These are phyloP conservation scores for Crucihimalaya himalaica DNA, from an alignment of 345 rosid genomes.

Conservation along the genomic window DNA sequence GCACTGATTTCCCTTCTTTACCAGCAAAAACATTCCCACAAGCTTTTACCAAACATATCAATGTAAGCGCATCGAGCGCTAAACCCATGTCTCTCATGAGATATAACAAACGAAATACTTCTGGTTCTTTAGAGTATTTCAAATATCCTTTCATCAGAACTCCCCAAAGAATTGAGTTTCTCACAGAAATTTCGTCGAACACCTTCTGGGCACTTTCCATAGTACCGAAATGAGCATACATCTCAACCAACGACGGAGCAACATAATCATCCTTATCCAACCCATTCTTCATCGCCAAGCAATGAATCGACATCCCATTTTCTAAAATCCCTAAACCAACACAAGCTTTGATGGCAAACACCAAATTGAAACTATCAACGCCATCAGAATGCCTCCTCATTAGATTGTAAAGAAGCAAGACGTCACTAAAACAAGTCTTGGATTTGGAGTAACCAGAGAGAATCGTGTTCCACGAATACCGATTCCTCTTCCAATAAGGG, in stretches of 20 bases:
- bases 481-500: constrained; percentile 29
- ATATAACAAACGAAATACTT: constrained; percentile 47
- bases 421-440: constrained; percentile 26
- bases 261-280: constrained; percentile 46
- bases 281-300: constrained; percentile 44
- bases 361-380: constrained; percentile 54
- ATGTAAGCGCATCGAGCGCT: constrained; percentile 39
- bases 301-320: constrained; percentile 42
- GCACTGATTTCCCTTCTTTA: constrained; percentile 52
- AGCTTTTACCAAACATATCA: constrained; percentile 49
- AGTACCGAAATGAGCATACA: constrained; percentile 44
- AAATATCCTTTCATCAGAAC: constrained; percentile 57
- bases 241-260: constrained; percentile 49
- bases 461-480: constrained; percentile 46
- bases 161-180: constrained; percentile 60
- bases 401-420: constrained; percentile 34
- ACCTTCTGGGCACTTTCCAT: constrained; percentile 47
- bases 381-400: constrained; percentile 42
- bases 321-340: constrained; percentile 27
- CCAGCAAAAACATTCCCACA: constrained; percentile 48
- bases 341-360: constrained; percentile 51
- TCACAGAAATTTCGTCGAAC: constrained; percentile 56
- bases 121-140: constrained; percentile 37
- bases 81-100: constrained; percentile 48
- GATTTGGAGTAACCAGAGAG: constrained; percentile 45